Base-by-base conservation (phyloP, 1,284 basidiomycete genomes). In the Pyrrhoderma noxium region DNA sequence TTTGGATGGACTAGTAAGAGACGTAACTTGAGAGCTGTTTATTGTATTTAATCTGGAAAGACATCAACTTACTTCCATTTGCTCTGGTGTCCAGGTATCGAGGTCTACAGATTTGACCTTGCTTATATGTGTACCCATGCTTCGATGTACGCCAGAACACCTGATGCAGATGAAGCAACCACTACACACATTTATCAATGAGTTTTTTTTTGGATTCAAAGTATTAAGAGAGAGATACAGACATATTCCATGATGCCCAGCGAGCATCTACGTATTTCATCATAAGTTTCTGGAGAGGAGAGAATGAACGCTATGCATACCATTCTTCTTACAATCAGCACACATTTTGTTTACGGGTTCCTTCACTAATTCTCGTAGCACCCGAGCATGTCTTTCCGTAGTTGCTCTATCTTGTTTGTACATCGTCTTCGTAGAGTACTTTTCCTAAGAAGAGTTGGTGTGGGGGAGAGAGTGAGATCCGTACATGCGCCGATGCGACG, bases 161-260 rank as follows among this genome's bases (percentile, higher is more conserved):
- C 95, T 81, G 60, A 99, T 98, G 66, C 95, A 99, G 37, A 97
- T 73, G 65, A 91, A 96, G 2, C 93, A 88, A 27, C 93, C 93
- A 25, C 90, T 92, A 58, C 34, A 58, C 16, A 48, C 8, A 36
- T 8, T 55, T 40, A 39, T 62, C 45, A 61, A 47, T n/a, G 23
- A 18, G 49, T 41, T 39, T 37, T 62, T 42, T 61, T 47, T 14
- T 21, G n/a, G 49, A 38, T 21, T 5, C 22, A 31, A 21, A 23
- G 52, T 43, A 49, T 45, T 18, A 41, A 42, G 11, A 46, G 39
- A 58, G 55, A 51, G 56, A 49, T 34, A 65, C 82, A 61, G 65
- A 93, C 83, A 98, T 68, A 66, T 98, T 99, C 91, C 94, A 97
- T 1, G 93, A 94, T 18, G 95, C 95, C 95, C 95, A 99, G 64